phyloP scores from a whole-genome alignment of 192 early-diverging fungal species.

The Gamsiella multidivaricata region DNA sequence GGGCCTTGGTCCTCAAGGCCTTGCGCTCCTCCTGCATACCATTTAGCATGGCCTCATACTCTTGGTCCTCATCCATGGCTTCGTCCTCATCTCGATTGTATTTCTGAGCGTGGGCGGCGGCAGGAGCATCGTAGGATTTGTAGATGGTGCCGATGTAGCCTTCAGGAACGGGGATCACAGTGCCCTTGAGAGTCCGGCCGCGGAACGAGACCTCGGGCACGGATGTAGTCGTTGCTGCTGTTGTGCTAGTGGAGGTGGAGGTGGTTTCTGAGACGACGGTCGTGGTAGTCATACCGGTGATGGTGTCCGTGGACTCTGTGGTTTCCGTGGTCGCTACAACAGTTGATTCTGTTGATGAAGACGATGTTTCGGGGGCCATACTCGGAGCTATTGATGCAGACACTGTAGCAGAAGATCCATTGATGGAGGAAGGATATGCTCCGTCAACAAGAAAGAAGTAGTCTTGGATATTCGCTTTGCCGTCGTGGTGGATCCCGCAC shows the following conservation, averaged over 20 bases:
- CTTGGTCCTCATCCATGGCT: constrained; percentile 29
- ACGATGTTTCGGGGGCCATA: not conserved
- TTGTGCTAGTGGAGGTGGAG: not conserved
- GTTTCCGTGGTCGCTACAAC: not conserved
- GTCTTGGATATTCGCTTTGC: constrained; percentile 33
- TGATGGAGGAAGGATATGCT: constrained; percentile 13
- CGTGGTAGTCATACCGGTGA: not conserved
- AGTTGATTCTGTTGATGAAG: constrained; percentile 1
- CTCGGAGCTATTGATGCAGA: not conserved
- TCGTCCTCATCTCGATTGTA: not conserved
- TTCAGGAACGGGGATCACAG: constrained; percentile 21
- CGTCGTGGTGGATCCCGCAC: constrained; percentile 50
- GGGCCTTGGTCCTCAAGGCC: constrained; percentile 18
- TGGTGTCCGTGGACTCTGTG: not conserved
- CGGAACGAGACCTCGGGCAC: constrained; percentile 44
- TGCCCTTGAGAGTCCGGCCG: constrained; percentile 44
- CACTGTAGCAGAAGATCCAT: not conserved
- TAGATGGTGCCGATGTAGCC: constrained; percentile 39
- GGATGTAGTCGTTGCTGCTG: not conserved
- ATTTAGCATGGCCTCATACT: constrained; percentile 43
- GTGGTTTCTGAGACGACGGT: not conserved
- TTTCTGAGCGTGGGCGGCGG: not conserved
- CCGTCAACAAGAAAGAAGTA: constrained; percentile 52
- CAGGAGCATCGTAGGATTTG: constrained; percentile 7
- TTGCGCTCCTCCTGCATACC: constrained; percentile 48